Conservation (phyloP, 345 rosid genomes). For the Sonneratia caseolaris region DNA sequence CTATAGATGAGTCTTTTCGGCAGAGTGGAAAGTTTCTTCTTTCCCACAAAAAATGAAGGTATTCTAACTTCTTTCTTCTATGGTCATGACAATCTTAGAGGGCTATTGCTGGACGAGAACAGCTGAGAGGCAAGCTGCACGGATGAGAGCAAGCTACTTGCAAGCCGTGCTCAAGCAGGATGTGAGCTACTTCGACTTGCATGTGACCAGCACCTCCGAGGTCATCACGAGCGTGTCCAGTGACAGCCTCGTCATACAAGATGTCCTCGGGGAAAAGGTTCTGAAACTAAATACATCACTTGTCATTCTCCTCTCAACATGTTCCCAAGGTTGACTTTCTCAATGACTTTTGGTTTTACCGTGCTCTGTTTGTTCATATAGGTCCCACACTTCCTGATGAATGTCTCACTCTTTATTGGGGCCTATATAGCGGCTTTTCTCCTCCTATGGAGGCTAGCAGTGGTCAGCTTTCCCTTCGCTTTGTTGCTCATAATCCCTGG, state of each 20-base stretch:
- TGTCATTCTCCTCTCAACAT: not conserved
- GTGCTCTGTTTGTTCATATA: not conserved
- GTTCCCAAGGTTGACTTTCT: not conserved
- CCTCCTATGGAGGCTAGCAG: conserved; percentile 18
- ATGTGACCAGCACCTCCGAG: conserved; percentile 11
- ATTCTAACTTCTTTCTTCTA: not conserved
- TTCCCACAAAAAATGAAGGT: no score
- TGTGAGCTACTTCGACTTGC: conserved; percentile 13
- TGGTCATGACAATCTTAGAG: conserved; percentile 4
- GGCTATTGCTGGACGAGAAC: conserved; percentile 20
- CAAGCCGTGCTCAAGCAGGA: conserved; percentile 18
- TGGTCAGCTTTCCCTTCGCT: conserved; percentile 14
- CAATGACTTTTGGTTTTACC: not conserved
- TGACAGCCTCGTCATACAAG: conserved; percentile 16
- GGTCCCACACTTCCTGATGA: conserved; percentile 16
- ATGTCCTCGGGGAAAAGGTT: conserved; percentile 16
- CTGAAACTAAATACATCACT: not conserved
- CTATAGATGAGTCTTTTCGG: not conserved
- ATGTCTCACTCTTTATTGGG: conserved; percentile 8
- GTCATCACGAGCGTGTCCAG: conserved; percentile 11
- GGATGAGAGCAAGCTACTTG: conserved; percentile 13
- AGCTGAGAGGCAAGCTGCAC: conserved; percentile 18
- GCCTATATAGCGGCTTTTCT: conserved; percentile 10
- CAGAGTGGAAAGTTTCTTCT: not conserved
- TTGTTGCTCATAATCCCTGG: conserved; percentile 16